These are phyloP conservation scores for Chlorella ohadii DNA, from an alignment of 139 green algal genomes.

Conservation along the genomic window DNA sequence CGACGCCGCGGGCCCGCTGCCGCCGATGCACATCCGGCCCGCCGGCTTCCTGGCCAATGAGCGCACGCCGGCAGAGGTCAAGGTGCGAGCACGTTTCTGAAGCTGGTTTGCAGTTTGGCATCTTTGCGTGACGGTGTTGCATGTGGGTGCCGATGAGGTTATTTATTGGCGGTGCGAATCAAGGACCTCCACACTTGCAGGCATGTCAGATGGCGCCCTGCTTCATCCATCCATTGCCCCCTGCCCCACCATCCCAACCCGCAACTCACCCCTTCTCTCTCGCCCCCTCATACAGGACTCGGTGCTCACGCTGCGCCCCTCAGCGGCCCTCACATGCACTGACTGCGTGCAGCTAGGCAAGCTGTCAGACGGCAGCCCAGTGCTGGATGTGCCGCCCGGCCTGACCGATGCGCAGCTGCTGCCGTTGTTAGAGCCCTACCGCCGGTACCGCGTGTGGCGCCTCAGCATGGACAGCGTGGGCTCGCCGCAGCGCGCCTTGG, in stretches of 20 bases:
- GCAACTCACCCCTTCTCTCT: background rate
- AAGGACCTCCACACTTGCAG: no score
- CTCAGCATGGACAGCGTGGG: slow-evolving; percentile 20
- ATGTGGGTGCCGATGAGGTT: no score
- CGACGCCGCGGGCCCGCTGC: background rate
- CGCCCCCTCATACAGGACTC: background rate
- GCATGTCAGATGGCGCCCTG: no score
- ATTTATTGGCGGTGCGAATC: no score
- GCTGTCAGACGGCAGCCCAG: background rate
- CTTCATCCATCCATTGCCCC: no score
- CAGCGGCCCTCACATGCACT: background rate
- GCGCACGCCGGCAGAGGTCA: background rate
- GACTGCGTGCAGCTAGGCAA: slow-evolving; percentile 14
- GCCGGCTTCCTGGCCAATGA: slow-evolving; percentile 13
- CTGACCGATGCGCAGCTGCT: slow-evolving; percentile 7
- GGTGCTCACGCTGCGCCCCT: slow-evolving; percentile 15
- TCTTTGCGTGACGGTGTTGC: no score
- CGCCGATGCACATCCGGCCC: background rate
- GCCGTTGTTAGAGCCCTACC: slow-evolving; percentile 27
- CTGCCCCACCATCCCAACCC: no score
- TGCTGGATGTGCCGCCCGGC: background rate
- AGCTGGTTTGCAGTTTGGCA: background rate
- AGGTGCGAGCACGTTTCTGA: background rate
- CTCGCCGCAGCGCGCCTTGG: background rate
- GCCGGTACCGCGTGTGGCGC: slow-evolving; percentile 21